Evolutionary conservation across 75 land plant species (phyloP), one percentile per base, ranked within the genome.

Genomic region (Adiantum capillusveneris): DNA sequence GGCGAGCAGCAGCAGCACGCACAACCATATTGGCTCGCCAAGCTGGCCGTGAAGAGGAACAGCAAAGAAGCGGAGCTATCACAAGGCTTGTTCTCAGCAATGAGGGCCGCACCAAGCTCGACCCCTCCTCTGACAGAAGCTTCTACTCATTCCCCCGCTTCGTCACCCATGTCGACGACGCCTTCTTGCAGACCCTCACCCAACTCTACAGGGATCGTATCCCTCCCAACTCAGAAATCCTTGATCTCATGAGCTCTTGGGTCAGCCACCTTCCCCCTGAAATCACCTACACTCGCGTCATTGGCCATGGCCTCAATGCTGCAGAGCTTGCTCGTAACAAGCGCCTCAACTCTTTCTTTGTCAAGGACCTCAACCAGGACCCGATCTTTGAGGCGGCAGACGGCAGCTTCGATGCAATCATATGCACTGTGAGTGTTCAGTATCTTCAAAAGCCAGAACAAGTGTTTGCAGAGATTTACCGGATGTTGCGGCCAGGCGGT

Each of bases 201-300:
- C 50, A 76, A 31, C 68, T 84, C 17, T 88, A 81, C 62, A 60
- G 93, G 27, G 70, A 75, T 46, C 53, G 73, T 60, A 51, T 88
- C 45, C 69, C 65, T 0, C 69, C 83, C 6, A 75, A 69, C 17
- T 51, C 52, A 43, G 82, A 79, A 28, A 64, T 88, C 24, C 54
- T 85, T 51, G 88, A 85, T 36, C 60, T 85, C 37, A 82, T 81
- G 85, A 85, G 92, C 75, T 87, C 92, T 17, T 87, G 92, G 92
- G 75, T 87, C 44, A 87, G 88, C 58, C 88, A 85, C 46, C 59
- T 85, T 36, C 86, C 86, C 29, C 49, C 68, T 19, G 86, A 83
- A 37, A 44, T 72, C 25, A 37, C 25, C 60, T 88, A 81, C 79
- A 79, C 65, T 43, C 76, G 80, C 46, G 93, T 88, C 9, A 88